phyloP scores from a whole-genome alignment of 257 asterid species.

The Buddleja alternifolia region DNA sequence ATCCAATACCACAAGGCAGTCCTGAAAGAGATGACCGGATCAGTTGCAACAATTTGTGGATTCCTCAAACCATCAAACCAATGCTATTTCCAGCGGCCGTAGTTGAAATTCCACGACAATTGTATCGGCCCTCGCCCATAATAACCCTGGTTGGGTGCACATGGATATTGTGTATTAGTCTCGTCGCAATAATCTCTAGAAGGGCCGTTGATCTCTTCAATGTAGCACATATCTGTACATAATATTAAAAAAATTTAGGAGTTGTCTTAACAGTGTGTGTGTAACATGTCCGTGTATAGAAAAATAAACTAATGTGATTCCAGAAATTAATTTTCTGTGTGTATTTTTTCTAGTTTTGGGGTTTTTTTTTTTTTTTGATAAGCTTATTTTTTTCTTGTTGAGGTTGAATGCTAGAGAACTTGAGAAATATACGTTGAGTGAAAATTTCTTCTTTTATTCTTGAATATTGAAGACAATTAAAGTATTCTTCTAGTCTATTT shows the following conservation, averaged over 20 bases:
- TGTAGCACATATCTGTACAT: slow-evolving; percentile 43
- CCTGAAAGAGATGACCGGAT: slow-evolving; percentile 42
- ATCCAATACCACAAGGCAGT: slow-evolving; percentile 64
- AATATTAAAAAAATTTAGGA: background rate
- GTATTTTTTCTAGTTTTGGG: too few species aligned
- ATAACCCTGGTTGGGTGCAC: slow-evolving; percentile 39
- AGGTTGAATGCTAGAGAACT: too few species aligned
- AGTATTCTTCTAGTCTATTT: too few species aligned
- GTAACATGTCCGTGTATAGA: too few species aligned
- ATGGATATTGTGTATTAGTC: slow-evolving; percentile 43
- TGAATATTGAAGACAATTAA: too few species aligned
- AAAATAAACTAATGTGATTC: too few species aligned
- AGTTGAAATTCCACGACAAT: slow-evolving; percentile 60
- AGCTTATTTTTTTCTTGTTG: too few species aligned
- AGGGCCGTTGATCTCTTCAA: slow-evolving; percentile 46
- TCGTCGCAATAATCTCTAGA: slow-evolving; percentile 49
- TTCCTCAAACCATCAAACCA: slow-evolving; percentile 51
- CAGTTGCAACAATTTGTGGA: slow-evolving; percentile 49
- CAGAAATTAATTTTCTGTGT: too few species aligned
- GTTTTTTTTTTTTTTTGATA: too few species aligned
- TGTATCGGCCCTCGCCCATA: slow-evolving; percentile 60
- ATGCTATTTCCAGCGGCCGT: slow-evolving; percentile 56
- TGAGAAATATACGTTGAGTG: too few species aligned
- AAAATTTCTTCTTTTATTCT: too few species aligned
- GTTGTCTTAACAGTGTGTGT: too few species aligned